Conservation (phyloP, 495 filamentous ascomycete species). For the Oidiodendron maius region DNA sequence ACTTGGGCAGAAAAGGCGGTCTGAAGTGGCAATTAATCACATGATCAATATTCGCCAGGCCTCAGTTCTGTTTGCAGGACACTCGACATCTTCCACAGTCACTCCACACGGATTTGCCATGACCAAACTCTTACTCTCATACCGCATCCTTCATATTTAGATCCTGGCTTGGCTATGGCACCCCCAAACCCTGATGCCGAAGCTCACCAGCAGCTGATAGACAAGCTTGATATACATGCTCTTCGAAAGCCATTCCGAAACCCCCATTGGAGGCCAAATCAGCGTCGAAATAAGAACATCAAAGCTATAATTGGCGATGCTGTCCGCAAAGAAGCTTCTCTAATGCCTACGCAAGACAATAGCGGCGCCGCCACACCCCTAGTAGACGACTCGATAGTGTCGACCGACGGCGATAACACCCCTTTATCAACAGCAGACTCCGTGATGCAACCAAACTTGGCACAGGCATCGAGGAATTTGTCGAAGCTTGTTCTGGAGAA, state of each 20-base stretch:
- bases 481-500: slow-evolving; percentile 83
- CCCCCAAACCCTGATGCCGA: slow-evolving; percentile 19
- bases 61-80: not conserved
- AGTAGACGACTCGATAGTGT: slow-evolving; percentile 42
- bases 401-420: slow-evolving; percentile 52
- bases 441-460: slow-evolving; percentile 57
- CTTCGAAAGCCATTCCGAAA: slow-evolving; percentile 84
- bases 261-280: slow-evolving; percentile 79
- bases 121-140: not conserved
- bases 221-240: slow-evolving; percentile 79
- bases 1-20: not conserved
- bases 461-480: slow-evolving; percentile 76
- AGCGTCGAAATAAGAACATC: slow-evolving; percentile 95
- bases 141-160: not conserved
- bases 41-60: slow-evolving; percentile 1
- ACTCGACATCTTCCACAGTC: not conserved
- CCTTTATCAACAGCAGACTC: slow-evolving; percentile 42
- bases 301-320: slow-evolving; percentile 94
- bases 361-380: slow-evolving; percentile 73
- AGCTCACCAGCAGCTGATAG: slow-evolving; percentile 56
- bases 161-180: slow-evolving; percentile 10
- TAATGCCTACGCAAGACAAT: slow-evolving; percentile 74
- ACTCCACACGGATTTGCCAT: slow-evolving; percentile 1
- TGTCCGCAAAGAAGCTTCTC: slow-evolving; percentile 73
- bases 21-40: slow-evolving; percentile 6